phyloP scores from a whole-genome alignment of 352 stramenopile species.

The Globisporangium parvum region DNA sequence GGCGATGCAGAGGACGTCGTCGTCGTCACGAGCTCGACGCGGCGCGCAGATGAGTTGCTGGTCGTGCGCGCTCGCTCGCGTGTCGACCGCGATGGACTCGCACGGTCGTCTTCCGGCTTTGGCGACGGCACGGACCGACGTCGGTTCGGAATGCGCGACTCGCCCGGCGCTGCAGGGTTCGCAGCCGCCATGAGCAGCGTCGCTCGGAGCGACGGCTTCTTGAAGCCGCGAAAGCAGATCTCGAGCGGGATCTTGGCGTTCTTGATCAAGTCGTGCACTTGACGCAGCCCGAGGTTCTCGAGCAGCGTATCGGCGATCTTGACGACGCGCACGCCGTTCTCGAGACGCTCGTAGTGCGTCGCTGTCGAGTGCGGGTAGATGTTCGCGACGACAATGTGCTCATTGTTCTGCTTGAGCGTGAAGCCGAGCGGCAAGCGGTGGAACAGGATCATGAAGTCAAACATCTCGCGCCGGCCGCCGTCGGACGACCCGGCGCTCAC shows the following conservation, averaged over 20 bases:
- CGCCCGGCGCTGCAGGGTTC: background rate
- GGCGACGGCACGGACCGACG: constrained; percentile 4
- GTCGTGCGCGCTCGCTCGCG: constrained; percentile 5
- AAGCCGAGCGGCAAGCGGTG: constrained; percentile 83
- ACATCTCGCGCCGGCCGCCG: constrained; percentile 21
- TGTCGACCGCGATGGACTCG: background rate
- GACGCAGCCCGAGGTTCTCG: constrained; percentile 58
- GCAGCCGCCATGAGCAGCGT: constrained; percentile 12
- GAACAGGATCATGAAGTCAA: constrained; percentile 77
- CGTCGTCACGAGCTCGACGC: constrained; percentile 9
- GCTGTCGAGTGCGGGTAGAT: constrained; percentile 76
- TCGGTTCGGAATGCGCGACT: background rate
- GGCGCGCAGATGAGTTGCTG: constrained; percentile 1
- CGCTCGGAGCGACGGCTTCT: constrained; percentile 18
- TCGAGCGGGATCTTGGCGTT: constrained; percentile 61
- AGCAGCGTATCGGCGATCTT: constrained; percentile 59
- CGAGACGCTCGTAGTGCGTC: constrained; percentile 67
- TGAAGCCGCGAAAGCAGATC: constrained; percentile 55
- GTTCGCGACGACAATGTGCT: constrained; percentile 74
- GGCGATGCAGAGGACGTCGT: background rate
- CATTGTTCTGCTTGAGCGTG: constrained; percentile 74
- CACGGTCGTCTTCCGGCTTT: constrained; percentile 8
- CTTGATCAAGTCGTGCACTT: constrained; percentile 83
- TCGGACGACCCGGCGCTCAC: constrained; percentile 20
- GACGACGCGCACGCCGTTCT: constrained; percentile 64